Evolutionary conservation across 2,329 filamentous ascomycete species (phyloP), one percentile per base, ranked within the genome.

Genomic region (Xylariaceae sp.): DNA sequence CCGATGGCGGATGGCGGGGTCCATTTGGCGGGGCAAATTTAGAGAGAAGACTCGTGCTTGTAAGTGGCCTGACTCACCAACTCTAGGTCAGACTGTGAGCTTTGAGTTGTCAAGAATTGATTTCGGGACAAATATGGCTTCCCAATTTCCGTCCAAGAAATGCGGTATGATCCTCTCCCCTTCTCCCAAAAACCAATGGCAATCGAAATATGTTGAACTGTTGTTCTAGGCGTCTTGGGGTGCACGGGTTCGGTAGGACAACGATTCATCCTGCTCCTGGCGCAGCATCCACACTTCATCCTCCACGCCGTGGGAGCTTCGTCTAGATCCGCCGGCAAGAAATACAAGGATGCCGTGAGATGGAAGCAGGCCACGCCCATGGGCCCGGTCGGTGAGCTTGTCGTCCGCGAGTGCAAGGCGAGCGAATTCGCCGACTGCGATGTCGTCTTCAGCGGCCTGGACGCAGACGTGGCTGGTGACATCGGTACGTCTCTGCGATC

Each of bases 191-290:
- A 26, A 20, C 18, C 44, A 50, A 56, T 40, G 40, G 19, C 46
- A 18, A 7, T 3, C 19, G 7, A 46, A 26, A 19, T 29, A 20
- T 54, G 37, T 49, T 57, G 42, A 61, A 19, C 59, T 57, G 45
- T 26, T 47, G 7, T 42, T 23, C 44, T 14, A 67, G 84, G 85
- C 72, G 91, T 97, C 55, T 85, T 97, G 54, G 93, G 93, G 67
- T 91, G 89, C 75, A 98, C 93, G 29, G 95, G 95, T 71, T 96
- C 92, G 37, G 93, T 98, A 14, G 93, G 93, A 67, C 92, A 96
- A 77, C 88, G 95, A 69, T 98, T 98, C 75, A 95, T 98, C 72
- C 87, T 97, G 32, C 85, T 98, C 50, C 88, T 98, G 61, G 88
- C 90, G 44, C 83, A 91, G 52, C 93, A 98, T 77, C 93, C 93